A percentile compares a stretch with the other conserved stretches of the same genome.
These are phyloP conservation scores for Canna indica DNA, from an alignment of 176 grass and related monocot genomes.

Conservation along the genomic window DNA sequence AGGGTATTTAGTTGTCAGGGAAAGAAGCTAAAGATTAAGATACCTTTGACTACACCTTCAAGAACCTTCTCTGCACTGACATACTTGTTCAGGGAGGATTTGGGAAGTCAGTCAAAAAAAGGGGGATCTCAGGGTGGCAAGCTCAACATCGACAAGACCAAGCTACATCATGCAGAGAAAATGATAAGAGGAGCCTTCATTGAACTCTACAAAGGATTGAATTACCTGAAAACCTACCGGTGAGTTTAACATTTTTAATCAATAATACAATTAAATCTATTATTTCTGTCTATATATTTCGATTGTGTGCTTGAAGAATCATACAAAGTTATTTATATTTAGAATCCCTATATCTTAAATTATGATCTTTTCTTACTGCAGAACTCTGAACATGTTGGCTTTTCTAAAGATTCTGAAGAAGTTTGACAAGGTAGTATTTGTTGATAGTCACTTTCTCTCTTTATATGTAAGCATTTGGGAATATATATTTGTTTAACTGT, in stretches of 20 bases:
- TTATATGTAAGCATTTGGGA: slow-evolving; percentile 5
- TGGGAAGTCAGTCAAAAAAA: slow-evolving; percentile 51
- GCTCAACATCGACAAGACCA: slow-evolving; percentile 76
- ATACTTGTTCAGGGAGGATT: slow-evolving; percentile 60
- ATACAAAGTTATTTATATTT: too few species aligned
- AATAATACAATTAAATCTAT: too few species aligned
- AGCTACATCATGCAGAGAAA: slow-evolving; percentile 88
- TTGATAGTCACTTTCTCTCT: slow-evolving; percentile 2
- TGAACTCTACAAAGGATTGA: slow-evolving; percentile 86
- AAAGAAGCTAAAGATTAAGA: slow-evolving; percentile 79
- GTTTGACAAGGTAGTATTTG: slow-evolving; percentile 60
- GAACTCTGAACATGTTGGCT: slow-evolving; percentile 90
- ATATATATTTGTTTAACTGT: not conserved
- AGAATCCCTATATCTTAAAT: not conserved
- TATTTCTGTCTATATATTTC: too few species aligned
- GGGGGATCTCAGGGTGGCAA: slow-evolving; percentile 39
- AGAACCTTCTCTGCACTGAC: slow-evolving; percentile 62
- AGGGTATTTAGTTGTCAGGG: slow-evolving; percentile 64
- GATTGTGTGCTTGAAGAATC: too few species aligned
- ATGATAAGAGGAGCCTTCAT: slow-evolving; percentile 89
- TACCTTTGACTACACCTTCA: slow-evolving; percentile 76
- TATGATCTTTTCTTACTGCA: slow-evolving; percentile 27
- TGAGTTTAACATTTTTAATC: slow-evolving; percentile 7
- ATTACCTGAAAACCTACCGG: slow-evolving; percentile 76
- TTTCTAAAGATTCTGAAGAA: slow-evolving; percentile 99